A percentile compares a stretch with the other conserved stretches of the same genome.
Evolutionary conservation across 2,329 filamentous ascomycete species (phyloP).

Genomic region (Colletotrichum euphorbiae): DNA sequence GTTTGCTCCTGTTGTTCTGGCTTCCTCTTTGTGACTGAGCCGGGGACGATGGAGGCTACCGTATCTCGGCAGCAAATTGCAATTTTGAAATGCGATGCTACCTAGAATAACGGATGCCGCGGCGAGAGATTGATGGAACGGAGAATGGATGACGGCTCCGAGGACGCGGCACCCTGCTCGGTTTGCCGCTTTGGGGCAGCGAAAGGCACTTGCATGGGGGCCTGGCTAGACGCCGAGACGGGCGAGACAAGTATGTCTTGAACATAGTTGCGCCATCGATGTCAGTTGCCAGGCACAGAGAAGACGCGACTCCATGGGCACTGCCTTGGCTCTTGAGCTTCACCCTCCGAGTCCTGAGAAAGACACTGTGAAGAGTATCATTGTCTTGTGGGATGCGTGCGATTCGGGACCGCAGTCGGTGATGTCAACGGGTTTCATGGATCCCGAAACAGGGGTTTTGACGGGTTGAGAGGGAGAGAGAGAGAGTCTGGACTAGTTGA

Average conservation of each 20-base stretch:
- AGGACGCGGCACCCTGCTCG: constrained; percentile 33
- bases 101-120: neutral
- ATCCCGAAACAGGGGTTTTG: constrained; percentile 20
- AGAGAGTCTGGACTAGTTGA: constrained; percentile 8
- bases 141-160: constrained; percentile 35
- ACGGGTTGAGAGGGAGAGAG: neutral
- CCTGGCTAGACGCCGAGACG: neutral
- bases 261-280: constrained; percentile 34
- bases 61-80: neutral
- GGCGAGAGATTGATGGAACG: constrained; percentile 9
- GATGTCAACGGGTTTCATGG: constrained; percentile 36
- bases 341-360: neutral
- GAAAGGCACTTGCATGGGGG: constrained; percentile 31
- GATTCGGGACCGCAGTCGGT: constrained; percentile 31
- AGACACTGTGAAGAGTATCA: neutral
- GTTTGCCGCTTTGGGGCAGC: constrained; percentile 33
- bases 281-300: constrained; percentile 30
- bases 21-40: too few relatives aligned
- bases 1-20: constrained; percentile 15
- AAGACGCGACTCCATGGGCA: neutral
- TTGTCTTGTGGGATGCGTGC: constrained; percentile 15
- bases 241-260: constrained; percentile 20
- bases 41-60: neutral
- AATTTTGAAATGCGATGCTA: neutral
- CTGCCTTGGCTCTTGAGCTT: constrained; percentile 30